Evolutionary conservation across 2,329 filamentous ascomycete genomes (phyloP).

Genomic region (Monosporascus sp.): DNA sequence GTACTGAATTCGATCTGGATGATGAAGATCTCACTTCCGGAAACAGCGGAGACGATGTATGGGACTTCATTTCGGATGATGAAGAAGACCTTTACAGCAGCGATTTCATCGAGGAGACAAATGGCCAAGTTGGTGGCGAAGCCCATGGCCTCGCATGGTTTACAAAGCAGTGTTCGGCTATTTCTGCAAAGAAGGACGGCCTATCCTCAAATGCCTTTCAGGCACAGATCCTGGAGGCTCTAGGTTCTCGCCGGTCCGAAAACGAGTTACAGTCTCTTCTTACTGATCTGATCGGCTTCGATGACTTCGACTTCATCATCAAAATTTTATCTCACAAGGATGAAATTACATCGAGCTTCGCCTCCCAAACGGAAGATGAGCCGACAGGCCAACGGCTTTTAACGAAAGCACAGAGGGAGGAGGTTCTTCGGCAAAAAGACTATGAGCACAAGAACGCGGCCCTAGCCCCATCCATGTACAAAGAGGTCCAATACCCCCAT

Average conservation of each 20-base stretch:
- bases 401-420: conserved; percentile 72
- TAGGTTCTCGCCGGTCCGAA: conserved; percentile 64
- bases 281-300: conserved; percentile 86
- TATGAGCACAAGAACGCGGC: conserved; percentile 74
- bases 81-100: conserved; percentile 62
- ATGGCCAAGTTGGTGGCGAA: conserved; percentile 21
- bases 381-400: conserved; percentile 51
- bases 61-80: conserved; percentile 82
- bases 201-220: conserved; percentile 67
- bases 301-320: conserved; percentile 88
- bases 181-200: conserved; percentile 61
- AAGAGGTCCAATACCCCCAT: conserved; percentile 80
- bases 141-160: conserved; percentile 67
- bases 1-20: conserved; percentile 63
- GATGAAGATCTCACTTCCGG: conserved; percentile 51
- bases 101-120: conserved; percentile 52
- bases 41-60: conserved; percentile 73
- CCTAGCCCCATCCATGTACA: conserved; percentile 66
- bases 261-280: conserved; percentile 89
- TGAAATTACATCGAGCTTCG: conserved; percentile 53
- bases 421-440: conserved; percentile 70
- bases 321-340: conserved; percentile 77
- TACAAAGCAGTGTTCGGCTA: conserved; percentile 57
- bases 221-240: conserved; percentile 69
- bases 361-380: conserved; percentile 31